Evolutionary conservation across 164 flowering plant genomes (phyloP).

Genomic region (Amborella trichopoda): DNA sequence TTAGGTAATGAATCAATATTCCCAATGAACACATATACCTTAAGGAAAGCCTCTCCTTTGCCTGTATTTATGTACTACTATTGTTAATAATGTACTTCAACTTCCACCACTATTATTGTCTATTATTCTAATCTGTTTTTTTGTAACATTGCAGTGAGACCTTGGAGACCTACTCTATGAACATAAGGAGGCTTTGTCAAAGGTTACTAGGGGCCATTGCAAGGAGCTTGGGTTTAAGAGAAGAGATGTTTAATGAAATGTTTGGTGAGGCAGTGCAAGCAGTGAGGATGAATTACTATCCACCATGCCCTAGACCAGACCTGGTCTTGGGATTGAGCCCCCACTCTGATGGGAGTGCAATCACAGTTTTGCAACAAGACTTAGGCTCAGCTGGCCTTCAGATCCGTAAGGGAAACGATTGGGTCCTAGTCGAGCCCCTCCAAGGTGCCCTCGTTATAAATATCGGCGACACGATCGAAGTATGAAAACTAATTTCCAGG

Average conservation of each 20-base stretch:
- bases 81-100: not conserved
- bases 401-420: conserved; percentile 51
- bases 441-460: conserved; percentile 76
- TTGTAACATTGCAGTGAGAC: conserved; percentile 36
- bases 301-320: conserved; percentile 85
- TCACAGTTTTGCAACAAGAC: conserved; percentile 76
- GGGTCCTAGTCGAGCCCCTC: conserved; percentile 68
- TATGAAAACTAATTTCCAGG: conserved; percentile 19
- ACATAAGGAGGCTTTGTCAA: conserved; percentile 48
- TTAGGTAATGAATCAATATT: conserved; percentile 26
- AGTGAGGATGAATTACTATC: conserved; percentile 89
- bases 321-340: conserved; percentile 83
- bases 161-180: conserved; percentile 48
- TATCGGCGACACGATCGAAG: conserved; percentile 88
- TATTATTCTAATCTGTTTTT: too few species aligned
- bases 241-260: conserved; percentile 44
- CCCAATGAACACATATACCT: too few species aligned
- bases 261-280: conserved; percentile 82
- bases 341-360: conserved; percentile 93
- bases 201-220: conserved; percentile 51
- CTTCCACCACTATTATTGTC: not conserved
- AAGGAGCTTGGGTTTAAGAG: conserved; percentile 34
- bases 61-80: too few species aligned
- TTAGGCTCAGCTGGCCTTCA: conserved; percentile 66
- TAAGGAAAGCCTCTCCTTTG: too few species aligned